These are phyloP conservation scores for Syncephalis plumigaleata DNA, from an alignment of 371 early-diverging fungal genomes.

Conservation along the genomic window DNA sequence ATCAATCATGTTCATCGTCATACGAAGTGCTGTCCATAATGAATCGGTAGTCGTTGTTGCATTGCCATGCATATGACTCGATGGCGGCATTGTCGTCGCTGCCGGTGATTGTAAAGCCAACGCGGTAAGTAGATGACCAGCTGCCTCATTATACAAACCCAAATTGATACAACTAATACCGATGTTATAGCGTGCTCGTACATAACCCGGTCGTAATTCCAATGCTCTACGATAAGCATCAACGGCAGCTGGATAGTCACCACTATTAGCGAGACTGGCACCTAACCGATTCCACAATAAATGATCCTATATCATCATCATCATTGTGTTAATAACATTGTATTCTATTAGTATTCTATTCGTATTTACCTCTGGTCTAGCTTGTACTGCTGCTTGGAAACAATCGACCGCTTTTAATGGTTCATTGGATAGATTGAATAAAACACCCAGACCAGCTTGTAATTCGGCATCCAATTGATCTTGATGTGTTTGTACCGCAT, in stretches of 20 bases:
- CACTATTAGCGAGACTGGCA: conserved; percentile 85
- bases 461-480: conserved; percentile 70
- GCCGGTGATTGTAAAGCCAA: conserved; percentile 44
- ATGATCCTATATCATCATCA: conserved; percentile 49
- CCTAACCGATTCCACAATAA: conserved; percentile 92
- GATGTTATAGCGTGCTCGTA: conserved; percentile 89
- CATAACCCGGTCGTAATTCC: conserved; percentile 82
- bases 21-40: conserved; percentile 76
- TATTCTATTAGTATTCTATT: not conserved
- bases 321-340: not conserved
- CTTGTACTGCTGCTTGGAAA: conserved; percentile 79
- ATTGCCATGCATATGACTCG: conserved; percentile 10
- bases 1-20: conserved; percentile 64
- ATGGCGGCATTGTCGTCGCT: not conserved
- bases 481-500: conserved; percentile 25
- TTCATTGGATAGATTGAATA: conserved; percentile 80
- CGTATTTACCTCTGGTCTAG: conserved; percentile 51
- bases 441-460: conserved; percentile 82
- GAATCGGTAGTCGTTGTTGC: conserved; percentile 10
- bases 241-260: conserved; percentile 54
- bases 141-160: conserved; percentile 75
- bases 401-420: conserved; percentile 92
- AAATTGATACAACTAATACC: conserved; percentile 85
- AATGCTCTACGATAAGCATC: conserved; percentile 87
- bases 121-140: conserved; percentile 76